These are phyloP conservation scores for Phytophthora lateralis DNA, from an alignment of 352 stramenopile species.

Conservation along the genomic window DNA sequence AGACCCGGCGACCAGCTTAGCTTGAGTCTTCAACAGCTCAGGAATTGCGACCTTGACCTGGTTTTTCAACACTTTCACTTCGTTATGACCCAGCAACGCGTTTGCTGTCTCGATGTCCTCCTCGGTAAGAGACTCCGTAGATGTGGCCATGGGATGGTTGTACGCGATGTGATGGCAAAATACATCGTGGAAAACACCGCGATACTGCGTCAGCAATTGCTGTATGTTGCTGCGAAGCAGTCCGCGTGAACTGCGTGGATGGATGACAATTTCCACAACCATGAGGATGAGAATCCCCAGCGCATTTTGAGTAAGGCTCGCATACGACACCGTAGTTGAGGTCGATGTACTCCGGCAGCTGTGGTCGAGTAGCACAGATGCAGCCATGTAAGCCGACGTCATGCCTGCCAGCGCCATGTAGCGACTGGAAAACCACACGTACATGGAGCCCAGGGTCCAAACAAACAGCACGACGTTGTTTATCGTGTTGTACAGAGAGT, in stretches of 20 bases:
- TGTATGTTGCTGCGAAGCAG: constrained; percentile 70
- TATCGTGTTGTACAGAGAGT: constrained; percentile 57
- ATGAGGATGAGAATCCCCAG: constrained; percentile 76
- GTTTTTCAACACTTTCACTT: constrained; percentile 50
- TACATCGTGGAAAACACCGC: constrained; percentile 49
- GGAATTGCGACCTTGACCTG: constrained; percentile 46
- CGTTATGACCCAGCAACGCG: constrained; percentile 27
- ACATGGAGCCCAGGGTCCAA: constrained; percentile 76
- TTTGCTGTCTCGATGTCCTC: constrained; percentile 38
- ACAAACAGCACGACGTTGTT: constrained; percentile 74
- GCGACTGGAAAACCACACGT: constrained; percentile 66
- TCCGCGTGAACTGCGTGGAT: constrained; percentile 54
- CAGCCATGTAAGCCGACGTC: constrained; percentile 73
- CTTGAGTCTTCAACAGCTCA: constrained; percentile 50
- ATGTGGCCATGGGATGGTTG: constrained; percentile 15
- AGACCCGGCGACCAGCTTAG: constrained; percentile 51
- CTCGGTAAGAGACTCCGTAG: constrained; percentile 20
- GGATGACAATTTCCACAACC: constrained; percentile 60
- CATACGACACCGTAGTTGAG: constrained; percentile 58
- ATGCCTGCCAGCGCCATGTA: constrained; percentile 66
- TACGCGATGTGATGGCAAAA: constrained; percentile 69
- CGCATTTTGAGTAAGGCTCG: constrained; percentile 70
- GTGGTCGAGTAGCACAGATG: constrained; percentile 64
- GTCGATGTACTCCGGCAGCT: constrained; percentile 38
- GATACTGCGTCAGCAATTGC: constrained; percentile 51